Base-by-base conservation (phyloP, 2,329 filamentous ascomycete genomes). In the Neodidymelliopsis sp. region DNA sequence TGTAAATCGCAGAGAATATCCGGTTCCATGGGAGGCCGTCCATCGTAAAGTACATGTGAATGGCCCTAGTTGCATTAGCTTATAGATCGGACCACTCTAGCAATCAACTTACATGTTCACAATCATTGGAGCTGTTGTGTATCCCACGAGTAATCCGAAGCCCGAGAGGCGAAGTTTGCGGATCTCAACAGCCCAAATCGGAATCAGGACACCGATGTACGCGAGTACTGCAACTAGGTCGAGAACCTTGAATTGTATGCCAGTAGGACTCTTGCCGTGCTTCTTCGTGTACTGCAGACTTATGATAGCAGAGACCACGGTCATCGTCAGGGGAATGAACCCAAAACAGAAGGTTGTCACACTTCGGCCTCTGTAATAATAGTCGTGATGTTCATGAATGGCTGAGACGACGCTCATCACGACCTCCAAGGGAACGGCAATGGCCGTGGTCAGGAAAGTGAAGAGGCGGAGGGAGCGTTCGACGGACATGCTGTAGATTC, bases 251-350 rank as follows among this genome's bases (percentile, higher is more conserved):
- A 46, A 22, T 8, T 29, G 13, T 9, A 28, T 27, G 19, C 16
- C 23, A 18, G 25, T 25, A 4, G 49, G 37, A 4, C 25, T 46
- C n/a, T 52, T 47, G 37, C 49, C 27, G 13, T 47, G 37, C 37
- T 34, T 46, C 19, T 28, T 42, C 27, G 38, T 46, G 33, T 52
- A 52, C 6, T 15, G 31, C 31, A 52, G 35, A 19, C 41, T 52
- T 19, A 41, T 6, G 6, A n/a, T 15, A 10, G 31, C 24, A 24
- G 42, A 16, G 25, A 19, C 16, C 11, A 38, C 25, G 7, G 49
- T 52, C 31, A 52, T 7, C 16, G 42, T 37, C 28, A 52, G 24
- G 5, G 42, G 49, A 11, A 52, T 41, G 33, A 52, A 52, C 13
- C 13, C 29, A 18, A 52, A 52, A 33, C 41, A 46, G 24, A 31